phyloP scores from a whole-genome alignment of 2,329 filamentous ascomycete species.

The Microcyclospora pomicola region DNA sequence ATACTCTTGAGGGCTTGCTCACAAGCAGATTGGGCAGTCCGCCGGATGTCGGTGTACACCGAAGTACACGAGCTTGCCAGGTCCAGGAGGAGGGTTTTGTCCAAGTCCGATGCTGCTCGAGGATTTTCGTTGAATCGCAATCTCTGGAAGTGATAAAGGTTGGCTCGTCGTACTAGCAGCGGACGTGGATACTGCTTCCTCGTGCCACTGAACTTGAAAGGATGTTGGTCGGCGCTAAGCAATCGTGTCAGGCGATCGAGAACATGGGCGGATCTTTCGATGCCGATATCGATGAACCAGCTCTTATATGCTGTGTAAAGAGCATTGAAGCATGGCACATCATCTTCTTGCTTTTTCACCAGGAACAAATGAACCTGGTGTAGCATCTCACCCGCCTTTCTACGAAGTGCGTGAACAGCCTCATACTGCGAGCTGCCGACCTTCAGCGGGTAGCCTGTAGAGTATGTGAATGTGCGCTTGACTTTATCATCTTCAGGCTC shows the following conservation, averaged over 20 bases:
- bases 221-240: constrained; percentile 71
- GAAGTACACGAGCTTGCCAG: constrained; percentile 83
- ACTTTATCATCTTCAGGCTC: constrained; percentile 68
- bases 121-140: constrained; percentile 85
- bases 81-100: constrained; percentile 72
- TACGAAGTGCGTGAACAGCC: constrained; percentile 66
- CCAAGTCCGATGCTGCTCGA: constrained; percentile 76
- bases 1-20: constrained; percentile 89
- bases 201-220: constrained; percentile 88
- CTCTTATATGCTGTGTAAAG: constrained; percentile 84
- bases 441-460: constrained; percentile 70
- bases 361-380: constrained; percentile 78
- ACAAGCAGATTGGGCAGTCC: constrained; percentile 78
- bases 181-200: constrained; percentile 87
- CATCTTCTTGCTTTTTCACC: constrained; percentile 74
- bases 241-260: constrained; percentile 76
- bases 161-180: constrained; percentile 79
- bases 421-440: constrained; percentile 51
- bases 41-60: constrained; percentile 86
- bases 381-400: constrained; percentile 64
- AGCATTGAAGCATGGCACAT: constrained; percentile 87
- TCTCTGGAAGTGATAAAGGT: constrained; percentile 89
- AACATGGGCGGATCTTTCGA: constrained; percentile 87
- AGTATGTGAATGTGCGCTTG: constrained; percentile 75
- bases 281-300: constrained; percentile 96